Evolutionary conservation across 345 rosid species (phyloP), one percentile per base, ranked within the genome.

Genomic region (Clausena lansium): DNA sequence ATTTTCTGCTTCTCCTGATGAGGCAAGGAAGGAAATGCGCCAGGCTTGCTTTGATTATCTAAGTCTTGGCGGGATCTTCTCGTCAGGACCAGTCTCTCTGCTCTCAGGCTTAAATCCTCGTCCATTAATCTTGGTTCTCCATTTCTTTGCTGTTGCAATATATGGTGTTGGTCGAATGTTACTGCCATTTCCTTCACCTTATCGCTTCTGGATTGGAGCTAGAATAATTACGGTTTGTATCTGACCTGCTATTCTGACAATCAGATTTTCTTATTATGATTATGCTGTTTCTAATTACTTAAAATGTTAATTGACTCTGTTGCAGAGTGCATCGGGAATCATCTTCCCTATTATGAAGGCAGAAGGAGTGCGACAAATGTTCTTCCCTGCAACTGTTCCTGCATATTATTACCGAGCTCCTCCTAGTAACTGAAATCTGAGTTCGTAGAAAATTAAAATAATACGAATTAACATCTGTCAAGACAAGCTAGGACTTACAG

Each of bases 41-140:
- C 76, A 88, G 45, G 91, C 86, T 57, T 88, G 89, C 70, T 86
- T 85, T 45, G 87, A 82, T 59, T 88, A 88, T 80, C 78, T 88
- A 33, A 76, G 89, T 67, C 87, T 88, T 10, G 91, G 91, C 27
- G 89, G 89, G 2, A 30, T 71, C 15, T 86, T 75, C 77, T 74
- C 89, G 28, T 76, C 68, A 33, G 91, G 91, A 62, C 86, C 89
- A 6, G 62, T 83, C 47, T 74, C 91, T 68, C 73, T 86, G 62
- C 86, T 86, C 57, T 84, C 91, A 5, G 91, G 88, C 11, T 58
- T 88, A 67, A 82, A 86, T 76, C 89, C 89, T 70, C 77, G 83
- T 35, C 89, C 89, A 20, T 55, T 77, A 79, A 75, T 83, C 66
- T 74, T 86, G 81, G 85, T 86, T 60, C 67, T 83, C 30, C 91